Percentiles rank a stretch among this genome's conserved stretches.
Conservation (phyloP, 495 filamentous ascomycete genomes). For the Neurospora tetraspora region DNA sequence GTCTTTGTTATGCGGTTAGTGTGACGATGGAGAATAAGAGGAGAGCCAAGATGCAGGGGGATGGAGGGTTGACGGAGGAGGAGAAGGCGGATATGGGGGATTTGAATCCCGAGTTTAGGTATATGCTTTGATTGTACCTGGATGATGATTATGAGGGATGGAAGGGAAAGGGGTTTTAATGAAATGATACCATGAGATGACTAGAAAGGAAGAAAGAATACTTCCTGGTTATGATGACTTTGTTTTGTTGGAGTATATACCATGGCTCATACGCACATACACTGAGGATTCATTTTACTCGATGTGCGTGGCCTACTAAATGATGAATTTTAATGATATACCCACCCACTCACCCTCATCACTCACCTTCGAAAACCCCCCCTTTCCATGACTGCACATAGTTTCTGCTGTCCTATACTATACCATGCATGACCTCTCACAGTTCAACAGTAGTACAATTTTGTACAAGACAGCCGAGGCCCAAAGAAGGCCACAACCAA, state of each 20-base stretch:
- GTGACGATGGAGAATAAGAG: conserved; percentile 56
- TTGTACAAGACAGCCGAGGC: neutral
- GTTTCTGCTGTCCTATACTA: too few relatives aligned
- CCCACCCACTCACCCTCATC: neutral
- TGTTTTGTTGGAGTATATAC: neutral
- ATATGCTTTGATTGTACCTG: conserved; percentile 26
- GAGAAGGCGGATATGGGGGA: conserved; percentile 69
- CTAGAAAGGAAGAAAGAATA: neutral
- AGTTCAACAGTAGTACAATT: too few relatives aligned
- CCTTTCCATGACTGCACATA: neutral
- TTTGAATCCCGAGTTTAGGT: conserved; percentile 53
- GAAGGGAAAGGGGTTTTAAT: neutral
- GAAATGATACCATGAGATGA: neutral
- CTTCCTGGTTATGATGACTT: neutral
- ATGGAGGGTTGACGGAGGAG: conserved; percentile 53
- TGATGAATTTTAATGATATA: neutral
- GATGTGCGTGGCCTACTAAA: neutral
- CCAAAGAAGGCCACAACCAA: neutral
- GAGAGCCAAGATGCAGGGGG: conserved; percentile 40
- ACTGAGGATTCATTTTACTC: neutral
- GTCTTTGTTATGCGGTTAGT: conserved; percentile 45
- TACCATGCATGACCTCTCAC: too few relatives aligned
- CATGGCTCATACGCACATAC: neutral
- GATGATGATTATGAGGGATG: neutral
- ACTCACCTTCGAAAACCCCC: neutral